A percentile compares a stretch with the other conserved stretches of the same genome.
Conservation (phyloP, 139 green algal genomes). For the Chlamydomonas eustigma region DNA sequence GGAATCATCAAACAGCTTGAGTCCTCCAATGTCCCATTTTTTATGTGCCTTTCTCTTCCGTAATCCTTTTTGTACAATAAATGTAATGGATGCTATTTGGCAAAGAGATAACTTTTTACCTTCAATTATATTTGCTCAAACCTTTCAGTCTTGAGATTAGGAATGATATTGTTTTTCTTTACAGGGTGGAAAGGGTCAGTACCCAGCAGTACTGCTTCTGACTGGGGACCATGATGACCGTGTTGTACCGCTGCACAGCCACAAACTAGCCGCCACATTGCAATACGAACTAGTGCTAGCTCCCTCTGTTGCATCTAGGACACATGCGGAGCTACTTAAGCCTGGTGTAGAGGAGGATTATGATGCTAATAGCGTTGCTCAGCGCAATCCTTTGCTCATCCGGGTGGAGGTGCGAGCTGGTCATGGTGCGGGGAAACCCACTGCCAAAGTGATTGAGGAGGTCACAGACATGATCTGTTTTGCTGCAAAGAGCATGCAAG, state of each 20-base stretch:
- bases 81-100: too few relatives aligned
- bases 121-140: too few relatives aligned
- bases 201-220: constrained; percentile 18
- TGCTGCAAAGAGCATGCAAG: constrained; percentile 11
- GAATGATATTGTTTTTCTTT: too few relatives aligned
- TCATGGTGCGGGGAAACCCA: constrained; percentile 89
- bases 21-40: too few relatives aligned
- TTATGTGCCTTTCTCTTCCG: too few relatives aligned
- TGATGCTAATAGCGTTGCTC: too few relatives aligned
- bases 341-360: too few relatives aligned
- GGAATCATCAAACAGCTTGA: too few relatives aligned
- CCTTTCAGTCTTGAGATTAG: too few relatives aligned
- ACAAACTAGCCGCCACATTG: constrained; percentile 79
- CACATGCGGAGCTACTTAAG: too few relatives aligned
- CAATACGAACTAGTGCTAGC: constrained; percentile 64
- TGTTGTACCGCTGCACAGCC: constrained; percentile 82
- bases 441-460: constrained; percentile 61
- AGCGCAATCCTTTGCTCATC: constrained; percentile 83
- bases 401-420: constrained; percentile 62
- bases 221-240: constrained; percentile 74
- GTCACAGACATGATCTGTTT: constrained; percentile 4
- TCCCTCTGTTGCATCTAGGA: neutral
- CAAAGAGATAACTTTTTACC: too few relatives aligned
- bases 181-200: constrained; percentile 26
- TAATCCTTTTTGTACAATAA: too few relatives aligned